Evolutionary conservation across 768 basidiomycete genomes (phyloP).

Genomic region (Pisolithus albus): DNA sequence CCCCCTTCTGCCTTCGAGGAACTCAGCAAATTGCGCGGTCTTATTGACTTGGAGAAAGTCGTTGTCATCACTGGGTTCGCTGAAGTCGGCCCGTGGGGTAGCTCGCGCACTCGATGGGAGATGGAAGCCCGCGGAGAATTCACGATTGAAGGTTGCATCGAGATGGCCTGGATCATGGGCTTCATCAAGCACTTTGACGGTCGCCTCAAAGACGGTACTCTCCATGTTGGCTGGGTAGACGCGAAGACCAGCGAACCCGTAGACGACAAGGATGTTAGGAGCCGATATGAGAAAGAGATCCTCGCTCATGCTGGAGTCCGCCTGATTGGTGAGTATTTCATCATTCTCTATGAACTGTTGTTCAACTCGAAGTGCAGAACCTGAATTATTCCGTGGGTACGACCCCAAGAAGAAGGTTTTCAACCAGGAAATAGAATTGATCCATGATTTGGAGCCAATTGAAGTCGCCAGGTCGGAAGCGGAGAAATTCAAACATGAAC

Average conservation of each 20-base stretch:
- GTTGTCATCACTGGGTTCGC: constrained; percentile 94
- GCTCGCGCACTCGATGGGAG: constrained; percentile 97
- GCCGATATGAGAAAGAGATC: constrained; percentile 92
- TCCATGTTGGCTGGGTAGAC: constrained; percentile 98
- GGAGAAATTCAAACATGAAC: constrained; percentile 91
- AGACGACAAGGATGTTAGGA: constrained; percentile 95
- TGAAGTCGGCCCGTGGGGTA: constrained; percentile 98
- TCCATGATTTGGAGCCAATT: constrained; percentile 93
- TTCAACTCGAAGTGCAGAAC: constrained; percentile 49
- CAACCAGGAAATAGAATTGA: constrained; percentile 94
- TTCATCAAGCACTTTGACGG: constrained; percentile 99
- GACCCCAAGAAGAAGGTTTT: constrained; percentile 97
- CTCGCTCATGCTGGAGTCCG: constrained; percentile 87
- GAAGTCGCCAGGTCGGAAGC: constrained; percentile 91
- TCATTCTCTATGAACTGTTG: constrained; percentile 4
- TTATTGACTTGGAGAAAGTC: constrained; percentile 94
- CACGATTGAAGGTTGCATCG: constrained; percentile 95
- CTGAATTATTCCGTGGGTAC: constrained; percentile 96
- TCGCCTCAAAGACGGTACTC: constrained; percentile 83
- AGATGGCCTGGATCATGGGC: constrained; percentile 99
- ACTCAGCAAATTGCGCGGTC: constrained; percentile 71
- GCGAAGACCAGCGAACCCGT: constrained; percentile 88
- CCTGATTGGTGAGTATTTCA: constrained; percentile 68
- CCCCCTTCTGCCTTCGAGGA: constrained; percentile 60
- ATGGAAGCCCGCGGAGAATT: constrained; percentile 98